phyloP scores from a whole-genome alignment of 495 filamentous ascomycete species.

The Trichoderma asperelloides region DNA sequence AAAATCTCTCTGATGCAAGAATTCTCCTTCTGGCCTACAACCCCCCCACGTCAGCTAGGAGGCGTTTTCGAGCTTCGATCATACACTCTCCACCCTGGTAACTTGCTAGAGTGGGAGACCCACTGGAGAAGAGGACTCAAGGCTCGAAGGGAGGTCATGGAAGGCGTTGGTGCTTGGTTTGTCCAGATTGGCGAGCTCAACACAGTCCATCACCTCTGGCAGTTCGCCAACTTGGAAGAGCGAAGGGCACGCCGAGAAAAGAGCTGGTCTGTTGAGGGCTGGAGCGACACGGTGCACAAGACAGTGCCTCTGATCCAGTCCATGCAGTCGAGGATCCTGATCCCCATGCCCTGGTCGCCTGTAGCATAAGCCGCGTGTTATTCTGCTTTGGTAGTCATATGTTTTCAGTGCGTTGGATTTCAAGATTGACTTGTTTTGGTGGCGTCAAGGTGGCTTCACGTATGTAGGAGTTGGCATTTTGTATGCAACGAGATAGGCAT shows the following conservation, averaged over 20 bases:
- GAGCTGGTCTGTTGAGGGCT: slow-evolving; percentile 91
- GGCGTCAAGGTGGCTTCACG: background rate
- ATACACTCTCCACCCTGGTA: slow-evolving; percentile 92
- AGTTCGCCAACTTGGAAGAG: slow-evolving; percentile 94
- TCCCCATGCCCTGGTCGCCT: slow-evolving; percentile 94
- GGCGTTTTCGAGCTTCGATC: slow-evolving; percentile 95
- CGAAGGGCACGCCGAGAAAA: slow-evolving; percentile 83
- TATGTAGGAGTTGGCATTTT: slow-evolving; percentile 12
- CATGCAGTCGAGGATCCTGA: slow-evolving; percentile 89
- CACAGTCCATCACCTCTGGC: slow-evolving; percentile 97
- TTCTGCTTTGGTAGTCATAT: background rate
- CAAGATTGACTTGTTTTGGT: background rate
- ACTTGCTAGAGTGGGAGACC: slow-evolving; percentile 95
- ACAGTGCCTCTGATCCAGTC: slow-evolving; percentile 93
- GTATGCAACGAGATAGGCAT: slow-evolving; percentile 13
- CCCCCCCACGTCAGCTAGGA: slow-evolving; percentile 77
- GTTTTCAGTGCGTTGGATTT: background rate
- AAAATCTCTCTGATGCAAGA: slow-evolving; percentile 94
- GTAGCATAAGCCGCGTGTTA: slow-evolving; percentile 49
- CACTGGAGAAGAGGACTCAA: slow-evolving; percentile 93
- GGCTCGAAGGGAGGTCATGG: slow-evolving; percentile 91
- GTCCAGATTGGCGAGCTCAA: slow-evolving; percentile 97
- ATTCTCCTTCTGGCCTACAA: slow-evolving; percentile 98
- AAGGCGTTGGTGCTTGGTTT: slow-evolving; percentile 97
- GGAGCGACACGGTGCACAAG: slow-evolving; percentile 97